Conservation (phyloP, 1,139 yeast genomes). For the Blastobotrys apis region DNA sequence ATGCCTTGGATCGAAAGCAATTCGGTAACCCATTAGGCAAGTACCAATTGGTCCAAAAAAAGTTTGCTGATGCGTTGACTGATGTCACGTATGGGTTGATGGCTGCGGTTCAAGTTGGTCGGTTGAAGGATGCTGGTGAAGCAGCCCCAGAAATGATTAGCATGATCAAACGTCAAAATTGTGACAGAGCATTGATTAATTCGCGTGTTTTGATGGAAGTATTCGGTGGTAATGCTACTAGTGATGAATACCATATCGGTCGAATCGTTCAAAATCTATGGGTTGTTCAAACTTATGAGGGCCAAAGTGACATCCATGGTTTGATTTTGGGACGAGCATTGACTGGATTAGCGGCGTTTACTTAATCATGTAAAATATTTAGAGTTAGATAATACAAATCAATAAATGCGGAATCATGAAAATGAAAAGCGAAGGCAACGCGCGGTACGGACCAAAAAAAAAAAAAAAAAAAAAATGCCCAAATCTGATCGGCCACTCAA, state of each 20-base stretch:
- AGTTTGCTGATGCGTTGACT: slow-evolving; percentile 43
- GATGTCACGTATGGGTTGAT: slow-evolving; percentile 40
- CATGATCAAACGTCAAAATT: slow-evolving; percentile 43
- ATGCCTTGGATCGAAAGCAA: slow-evolving; percentile 41
- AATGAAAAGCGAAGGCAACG: no score
- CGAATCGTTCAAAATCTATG: slow-evolving; percentile 42
- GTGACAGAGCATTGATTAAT: slow-evolving; percentile 40
- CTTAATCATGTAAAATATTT: no score
- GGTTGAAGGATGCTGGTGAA: slow-evolving; percentile 39
- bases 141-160: slow-evolving; percentile 43
- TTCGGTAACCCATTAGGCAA: slow-evolving; percentile 41
- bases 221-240: slow-evolving; percentile 43
- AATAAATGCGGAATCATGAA: no score
- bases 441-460: no score
- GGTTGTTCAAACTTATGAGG: slow-evolving; percentile 45
- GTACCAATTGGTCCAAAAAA: slow-evolving; percentile 43
- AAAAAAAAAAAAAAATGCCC: no score
- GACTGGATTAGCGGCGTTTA: slow-evolving; percentile 41
- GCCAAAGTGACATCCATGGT: slow-evolving; percentile 44
- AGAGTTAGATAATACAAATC: no score
- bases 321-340: slow-evolving; percentile 43
- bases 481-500: no score
- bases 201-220: slow-evolving; percentile 41
- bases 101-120: slow-evolving; percentile 42
- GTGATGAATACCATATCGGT: slow-evolving; percentile 44